These are phyloP conservation scores for Rubia peregrina DNA, from an alignment of 305 asterid genomes.

Conservation along the genomic window DNA sequence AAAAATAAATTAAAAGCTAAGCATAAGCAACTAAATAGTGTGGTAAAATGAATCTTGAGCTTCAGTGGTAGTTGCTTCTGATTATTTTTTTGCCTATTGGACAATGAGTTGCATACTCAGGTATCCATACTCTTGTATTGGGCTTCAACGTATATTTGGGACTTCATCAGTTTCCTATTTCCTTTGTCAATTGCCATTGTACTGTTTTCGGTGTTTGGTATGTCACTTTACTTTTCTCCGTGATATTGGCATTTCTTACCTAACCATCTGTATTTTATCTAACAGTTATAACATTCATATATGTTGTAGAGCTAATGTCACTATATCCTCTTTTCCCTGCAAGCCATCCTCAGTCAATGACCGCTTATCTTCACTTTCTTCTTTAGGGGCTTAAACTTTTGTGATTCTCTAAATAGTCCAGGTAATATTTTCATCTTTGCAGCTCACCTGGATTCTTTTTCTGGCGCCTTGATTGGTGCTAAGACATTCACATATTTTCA, in stretches of 20 bases:
- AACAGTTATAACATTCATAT: neutral
- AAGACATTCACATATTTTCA: neutral
- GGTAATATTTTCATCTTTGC: neutral
- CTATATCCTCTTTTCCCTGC: neutral
- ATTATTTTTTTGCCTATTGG: conserved; percentile 13
- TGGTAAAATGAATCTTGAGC: conserved; percentile 44
- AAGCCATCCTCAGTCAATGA: neutral
- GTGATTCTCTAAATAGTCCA: neutral
- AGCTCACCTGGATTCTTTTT: neutral
- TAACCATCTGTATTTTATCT: neutral
- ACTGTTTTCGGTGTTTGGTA: conserved; percentile 82
- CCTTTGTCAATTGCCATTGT: conserved; percentile 71
- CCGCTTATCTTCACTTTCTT: neutral
- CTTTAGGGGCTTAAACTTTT: neutral
- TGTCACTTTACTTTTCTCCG: conserved; percentile 10
- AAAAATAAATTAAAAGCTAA: conserved; percentile 98
- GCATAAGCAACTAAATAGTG: conserved; percentile 94
- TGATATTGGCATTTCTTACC: neutral
- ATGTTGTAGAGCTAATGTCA: neutral
- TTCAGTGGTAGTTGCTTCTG: conserved; percentile 17
- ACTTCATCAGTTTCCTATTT: conserved; percentile 95
- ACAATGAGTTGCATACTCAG: conserved; percentile 32
- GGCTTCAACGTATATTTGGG: conserved; percentile 97
- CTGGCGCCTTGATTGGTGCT: conserved; percentile 1
- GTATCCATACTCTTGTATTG: conserved; percentile 88